Percentiles rank a stretch among this genome's conserved stretches.
Evolutionary conservation across 1,284 basidiomycete genomes (phyloP).

Genomic region (Kwoniella shivajii): DNA sequence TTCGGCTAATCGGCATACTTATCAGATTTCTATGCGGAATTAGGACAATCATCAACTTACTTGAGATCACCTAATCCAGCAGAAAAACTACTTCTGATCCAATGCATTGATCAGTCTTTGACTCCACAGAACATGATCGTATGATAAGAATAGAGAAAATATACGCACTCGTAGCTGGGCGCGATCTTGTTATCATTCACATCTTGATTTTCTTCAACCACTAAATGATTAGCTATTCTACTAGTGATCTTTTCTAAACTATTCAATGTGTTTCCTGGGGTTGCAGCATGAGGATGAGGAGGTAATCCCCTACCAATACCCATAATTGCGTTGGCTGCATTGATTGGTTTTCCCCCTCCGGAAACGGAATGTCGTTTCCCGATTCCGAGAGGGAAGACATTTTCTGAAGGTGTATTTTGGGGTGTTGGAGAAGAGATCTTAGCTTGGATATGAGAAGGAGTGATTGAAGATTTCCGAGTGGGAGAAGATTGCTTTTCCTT

Average conservation of each 20-base stretch:
- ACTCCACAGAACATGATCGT: neutral
- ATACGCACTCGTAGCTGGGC: conserved; percentile 1
- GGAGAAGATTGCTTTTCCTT: too few relatives aligned
- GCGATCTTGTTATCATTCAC: neutral
- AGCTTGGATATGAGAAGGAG: too few relatives aligned
- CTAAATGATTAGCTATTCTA: conserved; percentile 2
- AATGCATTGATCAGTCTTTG: neutral
- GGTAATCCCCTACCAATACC: neutral
- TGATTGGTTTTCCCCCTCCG: neutral
- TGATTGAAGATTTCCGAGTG: too few relatives aligned
- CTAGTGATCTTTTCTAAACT: conserved; percentile 1
- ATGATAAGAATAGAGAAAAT: too few relatives aligned
- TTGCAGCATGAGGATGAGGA: neutral
- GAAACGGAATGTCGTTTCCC: neutral
- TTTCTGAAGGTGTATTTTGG: neutral
- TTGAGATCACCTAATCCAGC: conserved; percentile 2
- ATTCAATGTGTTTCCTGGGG: neutral
- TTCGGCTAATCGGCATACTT: neutral
- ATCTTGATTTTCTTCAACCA: neutral
- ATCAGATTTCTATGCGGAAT: neutral
- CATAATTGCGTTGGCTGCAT: neutral
- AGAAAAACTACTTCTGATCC: neutral
- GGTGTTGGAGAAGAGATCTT: too few relatives aligned
- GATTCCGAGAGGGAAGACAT: neutral
- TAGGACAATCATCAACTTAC: neutral